These are phyloP conservation scores for Sporormia fimetaria DNA, from an alignment of 495 filamentous ascomycete genomes.

Conservation along the genomic window DNA sequence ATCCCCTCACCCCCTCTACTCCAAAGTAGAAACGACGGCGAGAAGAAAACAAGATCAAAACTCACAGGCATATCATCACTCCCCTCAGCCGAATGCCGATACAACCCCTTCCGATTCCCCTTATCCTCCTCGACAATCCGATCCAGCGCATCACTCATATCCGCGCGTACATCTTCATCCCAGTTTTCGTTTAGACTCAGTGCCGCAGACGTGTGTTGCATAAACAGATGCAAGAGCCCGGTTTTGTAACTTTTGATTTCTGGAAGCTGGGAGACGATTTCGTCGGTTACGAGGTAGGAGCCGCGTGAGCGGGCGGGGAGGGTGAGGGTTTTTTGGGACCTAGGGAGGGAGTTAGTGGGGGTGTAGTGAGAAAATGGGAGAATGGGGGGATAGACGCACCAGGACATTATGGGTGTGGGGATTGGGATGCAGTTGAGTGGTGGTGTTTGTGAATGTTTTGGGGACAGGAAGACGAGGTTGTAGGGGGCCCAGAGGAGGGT, in stretches of 20 bases:
- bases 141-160: conserved; percentile 92
- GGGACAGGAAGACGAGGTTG: conserved; percentile 25
- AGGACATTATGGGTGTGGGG: conserved; percentile 4
- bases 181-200: conserved; percentile 90
- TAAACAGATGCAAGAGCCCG: conserved; percentile 77
- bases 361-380: conserved; percentile 7
- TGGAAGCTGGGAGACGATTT: conserved; percentile 55
- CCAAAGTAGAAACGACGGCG: background rate
- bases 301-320: conserved; percentile 66
- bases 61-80: conserved; percentile 77
- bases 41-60: conserved; percentile 11
- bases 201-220: conserved; percentile 84
- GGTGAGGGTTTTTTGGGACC: conserved; percentile 67
- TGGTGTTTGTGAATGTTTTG: conserved; percentile 7
- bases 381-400: conserved; percentile 16
- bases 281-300: conserved; percentile 78
- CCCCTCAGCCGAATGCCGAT: conserved; percentile 83
- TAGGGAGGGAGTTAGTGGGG: conserved; percentile 30
- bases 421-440: conserved; percentile 12
- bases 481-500: conserved; percentile 37
- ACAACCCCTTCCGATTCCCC: conserved; percentile 54
- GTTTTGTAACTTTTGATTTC: conserved; percentile 70
- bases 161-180: conserved; percentile 65
- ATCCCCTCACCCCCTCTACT: background rate
- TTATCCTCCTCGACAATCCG: conserved; percentile 69